Conservation (phyloP, 73 alveolate species). For the Stentor coeruleus region DNA sequence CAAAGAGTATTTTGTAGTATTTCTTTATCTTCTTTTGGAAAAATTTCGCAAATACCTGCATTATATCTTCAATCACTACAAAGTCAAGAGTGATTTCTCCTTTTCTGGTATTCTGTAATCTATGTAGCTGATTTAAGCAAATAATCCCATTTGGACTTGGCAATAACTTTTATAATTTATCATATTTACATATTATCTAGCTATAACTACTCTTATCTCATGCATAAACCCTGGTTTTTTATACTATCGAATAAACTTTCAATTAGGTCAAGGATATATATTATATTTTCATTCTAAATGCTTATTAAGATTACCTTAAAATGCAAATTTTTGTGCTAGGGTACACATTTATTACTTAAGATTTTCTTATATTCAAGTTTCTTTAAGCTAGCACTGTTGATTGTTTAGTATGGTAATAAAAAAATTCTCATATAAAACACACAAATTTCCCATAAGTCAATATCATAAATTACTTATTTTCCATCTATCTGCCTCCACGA, state of each 20-base stretch:
- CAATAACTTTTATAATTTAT: neutral
- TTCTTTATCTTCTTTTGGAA: neutral
- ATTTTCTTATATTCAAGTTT: too few relatives aligned
- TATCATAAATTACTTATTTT: too few relatives aligned
- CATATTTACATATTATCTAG: neutral
- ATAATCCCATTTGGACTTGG: neutral
- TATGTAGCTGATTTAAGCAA: neutral
- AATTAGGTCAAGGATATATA: neutral
- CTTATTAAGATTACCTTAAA: too few relatives aligned
- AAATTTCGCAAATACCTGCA: neutral
- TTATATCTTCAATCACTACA: neutral
- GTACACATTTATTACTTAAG: too few relatives aligned
- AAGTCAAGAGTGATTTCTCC: neutral
- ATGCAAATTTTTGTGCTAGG: too few relatives aligned
- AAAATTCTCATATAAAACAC: too few relatives aligned
- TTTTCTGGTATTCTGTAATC: neutral
- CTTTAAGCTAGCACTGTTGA: too few relatives aligned
- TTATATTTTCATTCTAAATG: neutral
- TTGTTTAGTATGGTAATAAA: too few relatives aligned
- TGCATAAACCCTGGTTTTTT: neutral
- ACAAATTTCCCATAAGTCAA: too few relatives aligned
- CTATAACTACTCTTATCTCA: neutral
- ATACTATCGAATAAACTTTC: neutral
- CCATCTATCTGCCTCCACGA: constrained; percentile 11
- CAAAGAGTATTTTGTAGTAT: neutral